A percentile compares a stretch with the other conserved stretches of the same genome.
Evolutionary conservation across 208 protist genomes (phyloP).

Genomic region (Balamuthia mandrillaris): DNA sequence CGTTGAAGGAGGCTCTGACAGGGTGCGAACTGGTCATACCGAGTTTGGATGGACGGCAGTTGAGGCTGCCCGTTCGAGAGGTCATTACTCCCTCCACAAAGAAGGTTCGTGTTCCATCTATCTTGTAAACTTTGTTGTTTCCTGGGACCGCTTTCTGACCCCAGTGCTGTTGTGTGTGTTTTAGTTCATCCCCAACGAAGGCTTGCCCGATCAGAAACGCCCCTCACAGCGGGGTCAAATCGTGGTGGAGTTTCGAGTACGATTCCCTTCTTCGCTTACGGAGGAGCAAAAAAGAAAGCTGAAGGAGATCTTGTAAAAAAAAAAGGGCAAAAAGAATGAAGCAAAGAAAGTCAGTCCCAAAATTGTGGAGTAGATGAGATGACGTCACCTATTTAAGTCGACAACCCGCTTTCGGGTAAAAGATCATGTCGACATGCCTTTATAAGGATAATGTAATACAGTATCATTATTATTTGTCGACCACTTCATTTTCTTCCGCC

Average conservation of each 20-base stretch:
- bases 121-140: slow-evolving; percentile 82
- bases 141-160: too few relatives aligned
- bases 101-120: neutral
- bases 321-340: too few relatives aligned
- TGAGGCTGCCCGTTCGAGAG: slow-evolving; percentile 24
- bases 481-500: too few relatives aligned
- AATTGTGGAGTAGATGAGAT: too few relatives aligned
- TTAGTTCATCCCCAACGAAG: neutral
- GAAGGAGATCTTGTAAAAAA: neutral
- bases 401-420: too few relatives aligned
- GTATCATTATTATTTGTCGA: too few relatives aligned
- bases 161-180: too few relatives aligned
- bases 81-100: slow-evolving; percentile 40
- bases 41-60: slow-evolving; percentile 42
- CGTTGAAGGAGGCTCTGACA: slow-evolving; percentile 44
- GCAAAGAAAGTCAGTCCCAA: too few relatives aligned
- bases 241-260: neutral
- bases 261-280: neutral
- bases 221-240: neutral
- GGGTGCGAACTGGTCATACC: slow-evolving; percentile 11
- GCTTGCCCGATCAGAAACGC: neutral
- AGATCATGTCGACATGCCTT: too few relatives aligned
- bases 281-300: neutral
- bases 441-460: too few relatives aligned
- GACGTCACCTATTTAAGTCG: too few relatives aligned